Base-by-base conservation (phyloP, 208 protist species). In the Trypanosoma grayi region DNA sequence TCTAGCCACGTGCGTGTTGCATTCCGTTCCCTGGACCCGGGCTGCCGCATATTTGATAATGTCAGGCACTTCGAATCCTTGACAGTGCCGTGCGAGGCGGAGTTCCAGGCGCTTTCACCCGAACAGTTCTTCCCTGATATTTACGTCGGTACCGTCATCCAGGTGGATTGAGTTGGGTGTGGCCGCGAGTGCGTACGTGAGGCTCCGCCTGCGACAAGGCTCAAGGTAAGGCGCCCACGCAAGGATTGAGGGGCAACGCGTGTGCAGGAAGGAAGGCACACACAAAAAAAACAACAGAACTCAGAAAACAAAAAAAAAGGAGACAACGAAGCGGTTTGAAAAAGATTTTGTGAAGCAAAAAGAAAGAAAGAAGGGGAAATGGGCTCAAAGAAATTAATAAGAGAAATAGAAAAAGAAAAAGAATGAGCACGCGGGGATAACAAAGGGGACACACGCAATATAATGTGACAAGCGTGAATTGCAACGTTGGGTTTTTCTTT, bases 41-140 rank as follows among this genome's bases (percentile, higher is more conserved):
- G 82, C 61, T 81, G 76, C 66, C 68, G 75, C 28, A 57, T 87
- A 37, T 92, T 92, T 56, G 81, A 86, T 55, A 92, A 92, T 56
- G 75, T 75, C 53, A 77, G 79, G 63, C 75, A 72, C 41, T 86
- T 89, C 56, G 79, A 85, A 60, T 74, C 60, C 55, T 66, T 75
- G 39, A 83, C 76, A 14, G 60, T 86, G 28, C 59, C 81, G 0
- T 83, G 73, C 22, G 70, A 92, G 53, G 78, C 80, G 41, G 81
- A 92, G 73, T 92, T 85, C 61, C 85, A 92, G 70, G 77, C 73
- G 36, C 73, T 73, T 27, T 47, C 60, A n/a, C 71, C 72, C 4
- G 80, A 76, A 44, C 79, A 87, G 63, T 92, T 92, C 61, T 92
- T 92, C 73, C 85, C 81, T 11, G 85, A 89, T 60, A 82, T 92